Evolutionary conservation across 1,139 yeast genomes (phyloP).

Genomic region (Taphrina betulina): DNA sequence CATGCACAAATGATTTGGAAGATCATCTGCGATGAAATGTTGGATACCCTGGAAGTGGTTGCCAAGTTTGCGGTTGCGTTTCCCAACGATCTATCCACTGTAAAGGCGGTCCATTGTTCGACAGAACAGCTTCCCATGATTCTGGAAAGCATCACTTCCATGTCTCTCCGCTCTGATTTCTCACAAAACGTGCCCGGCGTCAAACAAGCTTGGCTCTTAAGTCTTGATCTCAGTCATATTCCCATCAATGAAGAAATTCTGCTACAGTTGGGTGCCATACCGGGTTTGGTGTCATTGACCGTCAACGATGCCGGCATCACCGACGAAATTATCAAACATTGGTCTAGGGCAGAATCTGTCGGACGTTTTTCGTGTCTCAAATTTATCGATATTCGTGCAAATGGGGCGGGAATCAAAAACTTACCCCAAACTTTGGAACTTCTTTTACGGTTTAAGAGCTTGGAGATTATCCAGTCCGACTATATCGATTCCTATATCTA

Average conservation of each 20-base stretch:
- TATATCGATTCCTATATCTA: not conserved
- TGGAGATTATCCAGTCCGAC: not conserved
- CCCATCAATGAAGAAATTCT: constrained; percentile 14
- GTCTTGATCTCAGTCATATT: constrained; percentile 12
- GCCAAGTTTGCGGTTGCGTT: constrained; percentile 15
- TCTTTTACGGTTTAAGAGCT: not conserved
- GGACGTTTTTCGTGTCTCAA: constrained; percentile 4
- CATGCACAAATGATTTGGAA: constrained; percentile 4
- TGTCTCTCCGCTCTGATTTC: no score
- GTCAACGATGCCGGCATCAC: constrained; percentile 6
- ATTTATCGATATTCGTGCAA: constrained; percentile 6
- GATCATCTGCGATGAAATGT: not conserved
- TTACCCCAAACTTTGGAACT: not conserved
- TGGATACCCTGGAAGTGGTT: constrained; percentile 1
- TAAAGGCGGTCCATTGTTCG: not conserved
- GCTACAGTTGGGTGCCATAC: constrained; percentile 8
- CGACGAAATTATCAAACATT: constrained; percentile 10
- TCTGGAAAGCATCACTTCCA: not conserved
- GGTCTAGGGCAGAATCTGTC: constrained; percentile 23
- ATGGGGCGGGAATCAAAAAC: not conserved
- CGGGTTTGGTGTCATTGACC: constrained; percentile 1
- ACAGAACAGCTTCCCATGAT: not conserved
- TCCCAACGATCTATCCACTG: not conserved
- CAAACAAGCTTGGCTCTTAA: constrained; percentile 12
- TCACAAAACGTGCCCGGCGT: no score